Base-by-base conservation (phyloP, 2,329 filamentous ascomycete species). In the Pyrenochaeta sp. region DNA sequence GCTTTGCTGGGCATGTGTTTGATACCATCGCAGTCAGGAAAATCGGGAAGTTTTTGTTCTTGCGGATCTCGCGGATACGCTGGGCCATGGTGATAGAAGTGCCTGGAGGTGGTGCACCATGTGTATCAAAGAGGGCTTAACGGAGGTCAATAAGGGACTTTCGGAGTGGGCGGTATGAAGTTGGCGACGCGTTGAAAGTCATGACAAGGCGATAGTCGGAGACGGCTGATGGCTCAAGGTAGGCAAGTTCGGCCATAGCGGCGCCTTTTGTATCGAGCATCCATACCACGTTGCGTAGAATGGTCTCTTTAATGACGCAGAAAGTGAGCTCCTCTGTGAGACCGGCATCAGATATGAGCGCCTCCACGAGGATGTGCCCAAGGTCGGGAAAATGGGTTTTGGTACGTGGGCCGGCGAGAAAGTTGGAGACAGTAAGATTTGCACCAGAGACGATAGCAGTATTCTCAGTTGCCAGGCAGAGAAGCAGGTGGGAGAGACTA, bases 271-370 rank as follows among this genome's bases (percentile, higher is more conserved):
- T 34, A 54, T 83, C 79, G 13, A 85, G 78, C 68, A 84, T 80
- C 81, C 80, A 84, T 10, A 83, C 80, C 1, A 85, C 82, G 52
- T 85, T 84, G 34, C 82, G 78, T 5, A 80, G 80, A 48, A 85
- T 80, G 1, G 82, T 78, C 70, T 85, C 83, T 10, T 74, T 79
- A 61, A 85, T 79, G 59, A 85, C 79, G 3, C 72, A 64, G 42
- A 78, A 79, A 15, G 73, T 73, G 13, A 84, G 66, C 1, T 62
- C 53, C 32, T 79, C 71, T 2, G 77, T 81, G 5, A 83, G 74
- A 5, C 76, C 70, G 7, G 77, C 54, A 44, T 82, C 77, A 51
- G 79, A 81, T 63, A 85, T 80, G 8, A 85, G 75, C 12, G 81
- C 70, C 0, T 79, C 79, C 10, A 84, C 75, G 12, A 85, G 77